A percentile compares a stretch with the other conserved stretches of the same genome.
phyloP scores from a whole-genome alignment of 148 eudicot species.

The Rhododendron ferrugineum region DNA sequence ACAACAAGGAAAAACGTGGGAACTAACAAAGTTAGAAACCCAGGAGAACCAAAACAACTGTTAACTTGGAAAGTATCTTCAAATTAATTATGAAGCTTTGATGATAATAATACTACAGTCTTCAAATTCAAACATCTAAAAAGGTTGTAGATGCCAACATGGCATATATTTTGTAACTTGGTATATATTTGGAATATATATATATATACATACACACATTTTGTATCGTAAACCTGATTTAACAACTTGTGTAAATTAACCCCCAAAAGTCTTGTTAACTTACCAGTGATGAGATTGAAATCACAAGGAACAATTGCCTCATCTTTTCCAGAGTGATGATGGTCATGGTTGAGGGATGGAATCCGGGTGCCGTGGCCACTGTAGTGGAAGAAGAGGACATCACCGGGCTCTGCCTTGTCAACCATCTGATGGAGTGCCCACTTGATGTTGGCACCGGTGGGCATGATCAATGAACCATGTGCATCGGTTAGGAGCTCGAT shows the following conservation, averaged over 20 bases:
- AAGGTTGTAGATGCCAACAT: too few species aligned
- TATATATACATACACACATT: too few species aligned
- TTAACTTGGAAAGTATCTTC: too few species aligned
- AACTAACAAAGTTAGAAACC: too few species aligned
- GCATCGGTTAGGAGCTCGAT: slow-evolving; percentile 46
- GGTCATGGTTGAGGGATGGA: slow-evolving; percentile 22
- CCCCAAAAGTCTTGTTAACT: background rate
- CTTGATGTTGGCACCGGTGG: slow-evolving; percentile 62
- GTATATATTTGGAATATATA: too few species aligned
- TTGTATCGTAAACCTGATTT: too few species aligned
- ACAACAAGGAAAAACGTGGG: too few species aligned
- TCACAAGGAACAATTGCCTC: slow-evolving; percentile 70
- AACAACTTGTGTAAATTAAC: background rate
- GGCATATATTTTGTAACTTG: too few species aligned
- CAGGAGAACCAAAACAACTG: too few species aligned
- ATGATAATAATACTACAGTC: too few species aligned
- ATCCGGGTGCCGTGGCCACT: slow-evolving; percentile 65
- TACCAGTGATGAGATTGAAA: slow-evolving; percentile 57
- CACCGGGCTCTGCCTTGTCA: slow-evolving; percentile 40
- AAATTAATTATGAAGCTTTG: too few species aligned
- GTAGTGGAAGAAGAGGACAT: slow-evolving; percentile 52
- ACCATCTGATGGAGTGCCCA: slow-evolving; percentile 43
- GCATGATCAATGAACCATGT: slow-evolving; percentile 24
- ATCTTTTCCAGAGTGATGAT: slow-evolving; percentile 33
- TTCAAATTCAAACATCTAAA: too few species aligned